A percentile compares a stretch with the other conserved stretches of the same genome.
Evolutionary conservation across 2,329 filamentous ascomycete species (phyloP).

Genomic region (Cladorrhinum sp.): DNA sequence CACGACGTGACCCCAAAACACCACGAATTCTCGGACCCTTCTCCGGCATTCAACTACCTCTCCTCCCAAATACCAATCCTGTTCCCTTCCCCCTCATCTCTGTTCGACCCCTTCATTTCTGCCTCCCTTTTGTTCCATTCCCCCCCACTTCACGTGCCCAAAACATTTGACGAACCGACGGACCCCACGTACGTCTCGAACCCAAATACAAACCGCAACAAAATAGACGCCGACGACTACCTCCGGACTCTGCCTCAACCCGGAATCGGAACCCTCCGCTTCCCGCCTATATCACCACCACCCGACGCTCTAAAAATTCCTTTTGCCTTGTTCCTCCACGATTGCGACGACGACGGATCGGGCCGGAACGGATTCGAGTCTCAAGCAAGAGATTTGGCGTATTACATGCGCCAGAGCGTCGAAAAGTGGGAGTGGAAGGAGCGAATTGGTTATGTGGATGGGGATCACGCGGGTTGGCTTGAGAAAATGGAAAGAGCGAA

Average conservation of each 20-base stretch:
- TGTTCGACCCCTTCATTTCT: slow-evolving; percentile 61
- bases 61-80: slow-evolving; percentile 38
- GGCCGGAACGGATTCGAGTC: slow-evolving; percentile 42
- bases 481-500: slow-evolving; percentile 20
- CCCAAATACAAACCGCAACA: neutral
- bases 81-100: slow-evolving; percentile 46
- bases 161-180: slow-evolving; percentile 36
- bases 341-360: slow-evolving; percentile 27
- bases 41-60: slow-evolving; percentile 38
- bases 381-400: slow-evolving; percentile 48
- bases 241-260: slow-evolving; percentile 8
- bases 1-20: slow-evolving; percentile 27
- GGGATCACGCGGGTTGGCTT: slow-evolving; percentile 33
- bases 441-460: slow-evolving; percentile 41
- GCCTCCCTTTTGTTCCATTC: slow-evolving; percentile 58
- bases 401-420: slow-evolving; percentile 49
- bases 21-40: neutral
- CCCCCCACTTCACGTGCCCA: slow-evolving; percentile 45
- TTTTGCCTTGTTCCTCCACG: slow-evolving; percentile 47
- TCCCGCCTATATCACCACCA: slow-evolving; percentile 47
- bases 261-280: slow-evolving; percentile 39
- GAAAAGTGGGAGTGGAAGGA: slow-evolving; percentile 45
- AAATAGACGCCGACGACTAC: slow-evolving; percentile 5
- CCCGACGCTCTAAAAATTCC: slow-evolving; percentile 51
- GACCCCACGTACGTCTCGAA: slow-evolving; percentile 1